Conservation (phyloP, 495 filamentous ascomycete species). For the Baudoinia panamericana region DNA sequence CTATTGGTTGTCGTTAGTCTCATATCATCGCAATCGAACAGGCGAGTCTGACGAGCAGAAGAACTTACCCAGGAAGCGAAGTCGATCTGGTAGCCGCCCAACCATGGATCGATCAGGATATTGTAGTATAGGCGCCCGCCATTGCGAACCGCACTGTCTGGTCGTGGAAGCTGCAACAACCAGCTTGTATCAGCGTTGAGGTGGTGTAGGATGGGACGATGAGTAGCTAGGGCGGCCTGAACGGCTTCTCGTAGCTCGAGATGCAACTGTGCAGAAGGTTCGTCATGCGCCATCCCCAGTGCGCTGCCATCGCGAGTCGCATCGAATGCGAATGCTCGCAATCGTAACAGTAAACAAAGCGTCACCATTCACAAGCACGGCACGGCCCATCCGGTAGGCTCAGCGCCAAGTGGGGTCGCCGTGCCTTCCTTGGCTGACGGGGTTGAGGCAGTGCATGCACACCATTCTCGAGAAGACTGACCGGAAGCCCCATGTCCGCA, state of each 20-base stretch:
- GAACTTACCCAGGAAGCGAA: constrained; percentile 42
- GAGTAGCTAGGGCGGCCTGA: constrained; percentile 25
- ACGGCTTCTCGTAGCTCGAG: constrained; percentile 25
- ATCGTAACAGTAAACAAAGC: not conserved
- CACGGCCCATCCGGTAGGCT: no score
- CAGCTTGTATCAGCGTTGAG: constrained; percentile 48
- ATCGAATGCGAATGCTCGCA: not conserved
- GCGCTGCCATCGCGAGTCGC: not conserved
- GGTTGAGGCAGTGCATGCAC: no score
- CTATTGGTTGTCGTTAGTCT: no score
- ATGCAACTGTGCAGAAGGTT: constrained; percentile 26
- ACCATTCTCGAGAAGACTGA: no score
- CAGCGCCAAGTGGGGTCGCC: no score
- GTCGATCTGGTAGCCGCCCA: constrained; percentile 39
- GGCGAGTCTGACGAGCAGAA: no score
- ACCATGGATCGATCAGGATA: constrained; percentile 46
- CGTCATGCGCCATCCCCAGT: constrained; percentile 5
- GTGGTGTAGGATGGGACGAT: constrained; percentile 40
- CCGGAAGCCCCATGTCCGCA: no score
- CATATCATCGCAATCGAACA: no score
- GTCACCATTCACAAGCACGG: no score
- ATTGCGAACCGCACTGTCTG: constrained; percentile 21
- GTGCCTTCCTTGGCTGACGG: no score
- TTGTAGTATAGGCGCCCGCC: constrained; percentile 35
- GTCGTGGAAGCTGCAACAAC: constrained; percentile 42